Evolutionary conservation across 257 asterid species (phyloP), one percentile per base, ranked within the genome.

Genomic region (Solanum ossicruentum): DNA sequence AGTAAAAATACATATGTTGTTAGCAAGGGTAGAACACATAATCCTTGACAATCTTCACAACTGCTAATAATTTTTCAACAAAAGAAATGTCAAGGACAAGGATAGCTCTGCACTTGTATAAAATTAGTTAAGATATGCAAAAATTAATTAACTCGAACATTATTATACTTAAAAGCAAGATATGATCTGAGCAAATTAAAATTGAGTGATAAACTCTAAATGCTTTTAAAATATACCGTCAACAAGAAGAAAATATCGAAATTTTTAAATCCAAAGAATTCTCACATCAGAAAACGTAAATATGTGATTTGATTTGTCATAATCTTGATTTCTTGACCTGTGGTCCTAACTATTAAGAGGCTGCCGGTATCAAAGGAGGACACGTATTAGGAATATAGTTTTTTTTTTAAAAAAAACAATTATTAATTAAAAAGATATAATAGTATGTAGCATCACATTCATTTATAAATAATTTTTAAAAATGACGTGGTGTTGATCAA

Each of bases 321-420:
- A 61, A 43, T 60, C 16, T 84, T 67, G n/a, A 84, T 86, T 65
- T 67, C 32, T 56, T 21, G 60, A 10, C 26, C 0, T 9, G 85
- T 51, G 87, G 87, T 63, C 89, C 89, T 73, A 11, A 52, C 28
- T 15, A 4, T 0, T 7, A 61, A 26, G 77, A 36, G 52, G 58
- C 12, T 1, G 28, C 32, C 17, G 72, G 87, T 58, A 39, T 80
- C 5, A 49, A 57, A 60, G 13, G 23, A 28, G 54, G 87, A 72
- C 89, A 84, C 89, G 89, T 87, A 80, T 26, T 83, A 81, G 77
- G 82, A 81, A 1, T 73, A 26, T 72, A 15, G 12, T 6, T 51
- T 80, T 45, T 56, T 3, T 49, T 18, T 58, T 10, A 52, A 13
- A 28, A 66, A 63, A 63, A 66, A 66, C 18, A 63, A 63, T 63